Percentiles rank a stretch among this genome's conserved stretches.
Conservation (phyloP, 805 yeast genomes). For the Wickerhamiella musiphila region DNA sequence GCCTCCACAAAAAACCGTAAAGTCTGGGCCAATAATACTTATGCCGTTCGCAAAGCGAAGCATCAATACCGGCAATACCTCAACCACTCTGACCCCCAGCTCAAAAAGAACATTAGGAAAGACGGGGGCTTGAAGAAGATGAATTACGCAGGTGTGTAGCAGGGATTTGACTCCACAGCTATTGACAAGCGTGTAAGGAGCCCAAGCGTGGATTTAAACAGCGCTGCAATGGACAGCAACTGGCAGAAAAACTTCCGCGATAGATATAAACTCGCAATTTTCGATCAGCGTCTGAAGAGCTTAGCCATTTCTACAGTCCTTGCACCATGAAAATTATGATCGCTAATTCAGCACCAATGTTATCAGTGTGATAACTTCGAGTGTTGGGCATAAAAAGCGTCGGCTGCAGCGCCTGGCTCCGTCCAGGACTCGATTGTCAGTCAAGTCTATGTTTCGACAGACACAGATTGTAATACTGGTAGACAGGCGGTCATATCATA, state of each 20-base stretch:
- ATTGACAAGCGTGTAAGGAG: not conserved
- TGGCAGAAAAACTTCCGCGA: not conserved
- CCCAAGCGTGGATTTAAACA: not conserved
- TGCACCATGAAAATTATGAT: too few relatives aligned
- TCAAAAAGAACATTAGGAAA: not conserved
- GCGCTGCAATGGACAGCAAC: not conserved
- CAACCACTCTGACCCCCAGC: conserved; percentile 1
- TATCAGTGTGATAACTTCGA: too few relatives aligned
- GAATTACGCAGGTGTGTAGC: not conserved
- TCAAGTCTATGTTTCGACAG: too few relatives aligned
- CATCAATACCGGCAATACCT: conserved; percentile 6
- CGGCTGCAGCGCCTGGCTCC: too few relatives aligned
- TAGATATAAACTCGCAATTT: not conserved
- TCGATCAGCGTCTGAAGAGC: too few relatives aligned
- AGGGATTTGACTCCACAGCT: not conserved
- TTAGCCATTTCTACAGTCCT: too few relatives aligned
- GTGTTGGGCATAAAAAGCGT: too few relatives aligned
- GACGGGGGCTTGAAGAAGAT: too few relatives aligned
- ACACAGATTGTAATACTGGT: too few relatives aligned
- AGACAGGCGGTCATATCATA: too few relatives aligned
- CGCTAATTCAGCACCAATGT: too few relatives aligned
- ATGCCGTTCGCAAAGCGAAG: conserved; percentile 4
- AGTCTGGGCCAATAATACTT: conserved; percentile 10
- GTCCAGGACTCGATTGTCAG: too few relatives aligned
- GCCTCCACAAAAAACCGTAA: conserved; percentile 9